Evolutionary conservation across 371 early-diverging fungal species (phyloP).

Genomic region (Mortierella sp.): DNA sequence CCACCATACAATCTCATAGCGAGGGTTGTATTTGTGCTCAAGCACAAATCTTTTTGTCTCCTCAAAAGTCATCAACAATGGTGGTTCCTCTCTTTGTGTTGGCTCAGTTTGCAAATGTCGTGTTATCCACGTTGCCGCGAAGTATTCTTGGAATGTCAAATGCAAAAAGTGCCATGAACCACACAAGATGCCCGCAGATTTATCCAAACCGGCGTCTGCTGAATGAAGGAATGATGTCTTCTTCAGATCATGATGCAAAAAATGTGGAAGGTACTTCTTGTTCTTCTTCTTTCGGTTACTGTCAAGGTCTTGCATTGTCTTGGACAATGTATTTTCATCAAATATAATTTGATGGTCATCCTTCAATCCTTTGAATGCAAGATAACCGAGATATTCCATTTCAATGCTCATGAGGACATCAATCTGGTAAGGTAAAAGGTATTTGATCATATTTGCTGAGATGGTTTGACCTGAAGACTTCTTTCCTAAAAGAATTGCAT

Average conservation of each 20-base stretch:
- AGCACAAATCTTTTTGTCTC: constrained; percentile 13
- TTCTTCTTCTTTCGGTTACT: too few species aligned
- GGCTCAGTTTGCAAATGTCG: background rate
- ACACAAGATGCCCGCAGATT: too few species aligned
- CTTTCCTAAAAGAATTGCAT: background rate
- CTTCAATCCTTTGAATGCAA: background rate
- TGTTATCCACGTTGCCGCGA: background rate
- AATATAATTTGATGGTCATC: background rate
- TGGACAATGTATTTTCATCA: background rate
- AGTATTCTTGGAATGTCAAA: background rate
- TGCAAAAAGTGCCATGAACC: background rate
- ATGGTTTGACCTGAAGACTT: background rate
- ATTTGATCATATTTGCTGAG: background rate
- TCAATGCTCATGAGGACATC: background rate
- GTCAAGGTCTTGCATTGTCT: background rate
- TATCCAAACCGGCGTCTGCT: too few species aligned
- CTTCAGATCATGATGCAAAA: background rate
- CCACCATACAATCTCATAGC: constrained; percentile 41
- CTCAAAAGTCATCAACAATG: constrained; percentile 19
- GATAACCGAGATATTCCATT: background rate
- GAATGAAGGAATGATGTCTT: background rate
- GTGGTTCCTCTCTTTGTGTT: background rate
- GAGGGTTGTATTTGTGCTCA: constrained; percentile 31
- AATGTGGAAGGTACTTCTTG: too few species aligned
- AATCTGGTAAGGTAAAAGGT: background rate